These are phyloP conservation scores for Cicer pinnatifidum DNA, from an alignment of 306 rosid species.

Conservation along the genomic window DNA sequence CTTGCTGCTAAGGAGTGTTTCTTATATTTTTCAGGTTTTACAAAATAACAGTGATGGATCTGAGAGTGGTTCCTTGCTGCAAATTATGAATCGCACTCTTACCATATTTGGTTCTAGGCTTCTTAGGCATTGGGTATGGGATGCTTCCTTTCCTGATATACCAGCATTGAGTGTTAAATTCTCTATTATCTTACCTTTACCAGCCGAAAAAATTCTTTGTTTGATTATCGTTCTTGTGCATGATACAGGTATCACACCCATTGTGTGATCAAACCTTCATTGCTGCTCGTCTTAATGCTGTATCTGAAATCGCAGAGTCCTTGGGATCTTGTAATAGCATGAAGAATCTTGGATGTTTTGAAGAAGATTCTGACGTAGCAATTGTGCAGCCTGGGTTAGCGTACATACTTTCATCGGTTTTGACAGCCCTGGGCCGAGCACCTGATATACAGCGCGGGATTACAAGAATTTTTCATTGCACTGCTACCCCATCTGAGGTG, in stretches of 20 bases:
- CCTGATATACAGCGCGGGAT: constrained; percentile 92
- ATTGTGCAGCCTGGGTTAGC: constrained; percentile 57
- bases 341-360: constrained; percentile 47
- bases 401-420: constrained; percentile 70
- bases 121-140: constrained; percentile 86
- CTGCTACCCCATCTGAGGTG: constrained; percentile 91
- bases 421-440: constrained; percentile 70
- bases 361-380: constrained; percentile 53
- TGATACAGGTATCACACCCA: constrained; percentile 87
- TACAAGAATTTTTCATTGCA: constrained; percentile 83
- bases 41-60: constrained; percentile 86
- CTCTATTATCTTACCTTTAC: constrained; percentile 5
- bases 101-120: constrained; percentile 92
- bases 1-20: constrained; percentile 33
- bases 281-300: constrained; percentile 84
- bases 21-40: constrained; percentile 62
- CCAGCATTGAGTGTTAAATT: constrained; percentile 32
- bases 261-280: constrained; percentile 81
- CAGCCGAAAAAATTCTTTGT: constrained; percentile 22
- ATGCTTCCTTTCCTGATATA: constrained; percentile 27
- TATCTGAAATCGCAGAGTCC: constrained; percentile 83
- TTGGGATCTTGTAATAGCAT: constrained; percentile 69
- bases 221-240: constrained; percentile 45
- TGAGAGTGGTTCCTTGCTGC: constrained; percentile 86
- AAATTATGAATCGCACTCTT: constrained; percentile 79